Evolutionary conservation across 2,329 filamentous ascomycete species (phyloP), one percentile per base, ranked within the genome.

Genomic region (Coniosporium tulheliwenetii): DNA sequence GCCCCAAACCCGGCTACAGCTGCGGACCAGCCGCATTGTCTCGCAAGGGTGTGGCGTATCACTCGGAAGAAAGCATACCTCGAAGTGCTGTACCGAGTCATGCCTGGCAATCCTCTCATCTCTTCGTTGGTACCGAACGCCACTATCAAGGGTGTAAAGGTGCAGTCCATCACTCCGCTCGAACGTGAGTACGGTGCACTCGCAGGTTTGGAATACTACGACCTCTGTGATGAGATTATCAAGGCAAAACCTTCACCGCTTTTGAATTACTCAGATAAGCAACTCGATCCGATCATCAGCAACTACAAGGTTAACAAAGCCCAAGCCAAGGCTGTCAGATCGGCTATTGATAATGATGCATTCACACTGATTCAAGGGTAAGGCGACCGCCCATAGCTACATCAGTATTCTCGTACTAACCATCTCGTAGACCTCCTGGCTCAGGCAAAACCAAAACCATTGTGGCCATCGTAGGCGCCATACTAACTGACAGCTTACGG

Each of bases 401-500:
- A 39, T 32, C n/a, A 39, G 14, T 37, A 36, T 37, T 44, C 43
- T 45, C 45, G 46, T 40, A 43, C 56, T 64, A 56, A 61, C 56
- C 57, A 47, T 50, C 38, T 5, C 41, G 34, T 42, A 80, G 85
- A 41, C 91, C 91, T 39, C 91, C 91, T 1, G 91, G 91, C 59
- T 95, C 91, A 3, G 91, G 89, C 54, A 98, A 98, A 65, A 98
- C 91, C 0, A 98, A 98, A 59, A 98, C 91, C 0, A 98, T 98
- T 45, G 76, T 93, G 42, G 91, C 89, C 30, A 93, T 98, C 69
- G 87, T 96, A 16, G 91, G 91, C 31, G 84, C 85, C 32, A 67
- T 98, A 12, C 60, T 94, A 36, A 82, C 77, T 5, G 72, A 74
- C 33, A 67, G 50, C 39, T 69, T 75, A 40, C 64, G 66, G 39